Percentiles rank a stretch among this genome's conserved stretches.
Conservation (phyloP, 345 rosid genomes). For the Lenwebbia sp. region DNA sequence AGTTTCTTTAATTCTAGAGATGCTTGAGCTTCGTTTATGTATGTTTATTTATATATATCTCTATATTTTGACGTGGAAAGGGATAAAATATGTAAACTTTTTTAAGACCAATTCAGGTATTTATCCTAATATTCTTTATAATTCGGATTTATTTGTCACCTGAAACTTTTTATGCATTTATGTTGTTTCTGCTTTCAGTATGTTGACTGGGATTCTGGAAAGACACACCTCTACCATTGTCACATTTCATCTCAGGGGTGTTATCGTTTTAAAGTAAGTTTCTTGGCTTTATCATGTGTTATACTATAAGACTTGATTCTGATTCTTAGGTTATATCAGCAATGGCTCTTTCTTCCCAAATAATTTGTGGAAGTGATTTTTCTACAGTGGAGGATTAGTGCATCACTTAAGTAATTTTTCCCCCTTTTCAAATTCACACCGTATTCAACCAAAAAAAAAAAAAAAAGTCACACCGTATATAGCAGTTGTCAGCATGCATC, state of each 20-base stretch:
- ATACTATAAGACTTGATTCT: neutral
- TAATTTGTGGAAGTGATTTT: neutral
- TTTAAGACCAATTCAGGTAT: neutral
- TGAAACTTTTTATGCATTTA: neutral
- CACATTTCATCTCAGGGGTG: conserved; percentile 32
- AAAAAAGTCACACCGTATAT: neutral
- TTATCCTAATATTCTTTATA: neutral
- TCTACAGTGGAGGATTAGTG: neutral
- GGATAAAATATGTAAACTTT: neutral
- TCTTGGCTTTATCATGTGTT: neutral
- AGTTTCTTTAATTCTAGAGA: neutral
- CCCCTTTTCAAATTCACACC: neutral
- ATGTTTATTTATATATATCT: neutral
- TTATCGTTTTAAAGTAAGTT: conserved; percentile 42
- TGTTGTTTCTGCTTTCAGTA: conserved; percentile 16
- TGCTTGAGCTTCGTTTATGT: neutral
- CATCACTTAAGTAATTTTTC: neutral
- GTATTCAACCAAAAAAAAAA: neutral
- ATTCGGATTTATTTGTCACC: neutral
- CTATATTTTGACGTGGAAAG: neutral
- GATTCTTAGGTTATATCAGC: neutral
- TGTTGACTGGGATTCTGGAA: conserved; percentile 41
- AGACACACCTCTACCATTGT: conserved; percentile 40
- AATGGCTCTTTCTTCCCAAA: neutral
- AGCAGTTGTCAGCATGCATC: neutral